Evolutionary conservation across 2,329 filamentous ascomycete species (phyloP).

Genomic region (Paecilomyces sp.): DNA sequence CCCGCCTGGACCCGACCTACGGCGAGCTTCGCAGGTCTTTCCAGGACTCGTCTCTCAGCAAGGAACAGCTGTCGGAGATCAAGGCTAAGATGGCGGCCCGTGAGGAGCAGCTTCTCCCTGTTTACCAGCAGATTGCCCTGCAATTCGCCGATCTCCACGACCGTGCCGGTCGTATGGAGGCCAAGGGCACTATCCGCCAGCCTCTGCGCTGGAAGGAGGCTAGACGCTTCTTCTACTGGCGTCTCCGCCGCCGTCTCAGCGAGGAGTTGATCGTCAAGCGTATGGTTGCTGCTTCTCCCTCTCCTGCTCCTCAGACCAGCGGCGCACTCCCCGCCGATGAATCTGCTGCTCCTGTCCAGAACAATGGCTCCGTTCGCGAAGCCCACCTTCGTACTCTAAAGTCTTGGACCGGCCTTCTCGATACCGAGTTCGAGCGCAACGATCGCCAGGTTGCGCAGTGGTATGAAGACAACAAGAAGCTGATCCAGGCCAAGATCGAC

Average conservation of each 20-base stretch:
- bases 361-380: conserved; percentile 48
- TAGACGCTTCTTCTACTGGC: conserved; percentile 99
- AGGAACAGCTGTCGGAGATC: conserved; percentile 69
- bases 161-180: conserved; percentile 93
- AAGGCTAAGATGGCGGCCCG: conserved; percentile 78
- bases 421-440: conserved; percentile 64
- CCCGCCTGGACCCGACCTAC: conserved; percentile 80
- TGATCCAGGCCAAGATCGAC: conserved; percentile 77
- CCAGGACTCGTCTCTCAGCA: conserved; percentile 57
- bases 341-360: conserved; percentile 18
- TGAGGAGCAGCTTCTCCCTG: conserved; percentile 81
- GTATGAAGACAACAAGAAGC: conserved; percentile 92
- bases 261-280: conserved; percentile 96
- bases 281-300: conserved; percentile 51
- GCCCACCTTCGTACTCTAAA: conserved; percentile 67
- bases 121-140: conserved; percentile 91
- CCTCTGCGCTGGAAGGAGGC: conserved; percentile 79
- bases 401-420: conserved; percentile 69
- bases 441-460: conserved; percentile 82
- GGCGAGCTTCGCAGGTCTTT: conserved; percentile 75
- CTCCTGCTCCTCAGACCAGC: conserved; percentile 24
- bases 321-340: conserved; percentile 36
- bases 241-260: conserved; percentile 88
- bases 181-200: conserved; percentile 88
- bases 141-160: conserved; percentile 98